Percentiles rank a stretch among this genome's conserved stretches.
These are phyloP conservation scores for Astrothelium subdiscretum DNA, from an alignment of 495 filamentous ascomycete genomes.

Conservation along the genomic window DNA sequence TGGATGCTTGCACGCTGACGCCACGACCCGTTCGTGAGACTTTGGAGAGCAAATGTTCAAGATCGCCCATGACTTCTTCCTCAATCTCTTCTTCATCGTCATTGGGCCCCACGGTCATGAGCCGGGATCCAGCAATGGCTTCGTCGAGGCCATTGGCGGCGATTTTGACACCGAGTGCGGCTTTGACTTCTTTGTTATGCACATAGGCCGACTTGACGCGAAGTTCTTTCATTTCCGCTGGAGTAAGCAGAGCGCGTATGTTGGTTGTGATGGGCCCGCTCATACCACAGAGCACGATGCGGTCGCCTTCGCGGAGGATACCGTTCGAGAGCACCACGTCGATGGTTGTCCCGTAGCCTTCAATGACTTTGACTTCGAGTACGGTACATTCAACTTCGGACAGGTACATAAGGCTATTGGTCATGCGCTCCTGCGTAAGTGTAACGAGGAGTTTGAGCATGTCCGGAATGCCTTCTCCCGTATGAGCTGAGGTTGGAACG, in stretches of 20 bases:
- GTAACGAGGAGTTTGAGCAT: conserved; percentile 93
- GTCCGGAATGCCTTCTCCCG: conserved; percentile 96
- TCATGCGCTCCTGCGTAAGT: conserved; percentile 96
- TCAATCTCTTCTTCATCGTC: conserved; percentile 95
- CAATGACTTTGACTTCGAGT: conserved; percentile 96
- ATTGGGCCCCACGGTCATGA: conserved; percentile 85
- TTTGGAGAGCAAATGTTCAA: conserved; percentile 78
- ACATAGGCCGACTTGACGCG: conserved; percentile 91
- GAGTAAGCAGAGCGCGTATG: conserved; percentile 91
- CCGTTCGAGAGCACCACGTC: conserved; percentile 96
- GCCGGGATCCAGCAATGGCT: conserved; percentile 90
- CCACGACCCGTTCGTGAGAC: conserved; percentile 85
- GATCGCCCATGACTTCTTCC: conserved; percentile 91
- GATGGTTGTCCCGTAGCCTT: conserved; percentile 97
- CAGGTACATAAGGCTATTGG: conserved; percentile 92
- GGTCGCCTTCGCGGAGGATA: conserved; percentile 87
- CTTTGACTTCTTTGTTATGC: conserved; percentile 99
- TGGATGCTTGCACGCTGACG: conserved; percentile 95
- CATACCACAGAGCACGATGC: conserved; percentile 87
- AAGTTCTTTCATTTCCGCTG: conserved; percentile 86
- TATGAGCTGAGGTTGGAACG: conserved; percentile 93
- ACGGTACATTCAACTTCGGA: conserved; percentile 97
- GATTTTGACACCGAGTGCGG: conserved; percentile 96
- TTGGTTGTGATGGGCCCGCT: conserved; percentile 91
- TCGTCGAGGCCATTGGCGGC: conserved; percentile 91